Conservation (phyloP, 805 yeast species). For the Henningerozyma blattae region DNA sequence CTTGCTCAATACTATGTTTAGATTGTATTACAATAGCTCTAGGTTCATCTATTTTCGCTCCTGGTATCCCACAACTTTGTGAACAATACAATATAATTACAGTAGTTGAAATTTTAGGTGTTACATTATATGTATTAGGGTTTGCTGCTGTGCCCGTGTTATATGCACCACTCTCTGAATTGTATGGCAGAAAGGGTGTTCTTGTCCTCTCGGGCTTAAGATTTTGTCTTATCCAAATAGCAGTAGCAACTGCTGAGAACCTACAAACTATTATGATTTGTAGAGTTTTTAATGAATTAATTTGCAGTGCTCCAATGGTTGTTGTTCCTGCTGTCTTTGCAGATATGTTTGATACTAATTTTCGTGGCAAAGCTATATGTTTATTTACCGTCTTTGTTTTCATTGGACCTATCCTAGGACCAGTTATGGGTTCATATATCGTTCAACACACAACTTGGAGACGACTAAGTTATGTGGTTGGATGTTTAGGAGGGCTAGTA, state of each 20-base stretch:
- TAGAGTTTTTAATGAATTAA: conserved; percentile 68
- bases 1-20: conserved; percentile 36
- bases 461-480: conserved; percentile 67
- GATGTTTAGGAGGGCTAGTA: conserved; percentile 39
- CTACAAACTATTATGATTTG: conserved; percentile 66
- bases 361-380: conserved; percentile 70
- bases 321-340: conserved; percentile 83
- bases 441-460: conserved; percentile 68
- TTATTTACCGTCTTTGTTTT: conserved; percentile 64
- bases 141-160: conserved; percentile 87
- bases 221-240: conserved; percentile 51
- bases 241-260: conserved; percentile 65
- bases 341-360: conserved; percentile 55
- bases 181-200: conserved; percentile 59
- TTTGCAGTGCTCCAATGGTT: conserved; percentile 78
- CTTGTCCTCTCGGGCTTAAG: conserved; percentile 45
- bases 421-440: conserved; percentile 67
- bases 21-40: conserved; percentile 44
- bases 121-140: conserved; percentile 76
- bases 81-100: conserved; percentile 45
- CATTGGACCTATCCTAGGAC: conserved; percentile 72
- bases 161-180: conserved; percentile 80
- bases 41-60: conserved; percentile 78
- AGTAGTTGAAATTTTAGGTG: conserved; percentile 60
- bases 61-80: conserved; percentile 40